These are phyloP conservation scores for Rhododendron williamsianum DNA, from an alignment of 148 eudicot species.

Conservation along the genomic window DNA sequence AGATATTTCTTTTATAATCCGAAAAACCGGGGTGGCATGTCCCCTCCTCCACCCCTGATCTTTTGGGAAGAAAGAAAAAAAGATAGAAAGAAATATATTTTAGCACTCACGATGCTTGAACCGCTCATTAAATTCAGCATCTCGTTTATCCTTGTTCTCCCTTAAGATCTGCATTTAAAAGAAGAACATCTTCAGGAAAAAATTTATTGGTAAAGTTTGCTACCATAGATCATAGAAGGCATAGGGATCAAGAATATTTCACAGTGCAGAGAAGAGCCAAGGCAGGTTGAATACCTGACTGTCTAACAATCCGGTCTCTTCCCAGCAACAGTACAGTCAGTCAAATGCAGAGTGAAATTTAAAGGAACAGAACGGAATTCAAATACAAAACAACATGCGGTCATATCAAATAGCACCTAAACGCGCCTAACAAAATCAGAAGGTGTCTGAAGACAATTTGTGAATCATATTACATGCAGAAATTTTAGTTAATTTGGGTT, in stretches of 20 bases:
- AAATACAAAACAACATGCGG: neutral
- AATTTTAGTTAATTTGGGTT: neutral
- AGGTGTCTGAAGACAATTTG: neutral
- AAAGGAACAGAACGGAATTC: neutral
- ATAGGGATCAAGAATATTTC: neutral
- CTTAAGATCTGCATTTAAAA: slow-evolving; percentile 50
- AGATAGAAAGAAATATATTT: neutral
- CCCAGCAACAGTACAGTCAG: neutral
- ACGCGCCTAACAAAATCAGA: too few relatives aligned
- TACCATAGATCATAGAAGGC: neutral
- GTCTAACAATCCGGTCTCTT: neutral
- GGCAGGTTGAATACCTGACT: neutral
- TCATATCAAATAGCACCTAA: neutral
- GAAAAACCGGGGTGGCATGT: neutral
- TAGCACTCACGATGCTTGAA: slow-evolving; percentile 64
- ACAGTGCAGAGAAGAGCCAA: neutral
- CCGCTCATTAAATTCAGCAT: slow-evolving; percentile 89
- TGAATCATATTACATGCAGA: neutral
- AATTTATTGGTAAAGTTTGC: neutral
- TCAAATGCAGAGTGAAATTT: neutral
- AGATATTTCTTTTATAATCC: too few relatives aligned
- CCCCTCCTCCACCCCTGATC: neutral
- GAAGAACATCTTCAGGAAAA: neutral
- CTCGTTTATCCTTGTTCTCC: slow-evolving; percentile 92
- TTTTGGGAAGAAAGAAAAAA: neutral